Base-by-base conservation (phyloP, 495 filamentous ascomycete genomes). In the Penicillium flavigenum region DNA sequence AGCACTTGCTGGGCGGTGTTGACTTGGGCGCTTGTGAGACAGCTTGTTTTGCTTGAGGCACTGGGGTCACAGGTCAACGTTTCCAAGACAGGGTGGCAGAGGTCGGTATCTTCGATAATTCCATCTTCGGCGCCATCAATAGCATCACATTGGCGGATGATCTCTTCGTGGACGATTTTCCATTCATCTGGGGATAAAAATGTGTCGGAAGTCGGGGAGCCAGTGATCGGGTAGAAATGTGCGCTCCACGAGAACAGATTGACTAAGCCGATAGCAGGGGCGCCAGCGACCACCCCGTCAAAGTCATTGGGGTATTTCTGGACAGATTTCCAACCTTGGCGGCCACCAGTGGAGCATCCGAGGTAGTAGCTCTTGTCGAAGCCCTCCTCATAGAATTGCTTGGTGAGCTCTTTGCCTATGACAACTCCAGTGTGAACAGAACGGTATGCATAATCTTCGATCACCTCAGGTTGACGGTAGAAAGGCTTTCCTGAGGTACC, bases 111-210 rank as follows among this genome's bases (percentile, higher is more conserved):
- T 24, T 80, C 74, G 49, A 92, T 76, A 55, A 83, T 84, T 19
- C 89, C 89, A 49, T 90, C 88, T 67, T 88, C 88, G 58, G 76
- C 72, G 2, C 87, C 87, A 64, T 90, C 88, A 19, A 82, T 69
- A 5, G 51, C 59, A 61, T 91, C 87, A 56, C 88, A 91, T 60
- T 90, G 86, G 0, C 76, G 75, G 10, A 88, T 34, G 24, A 88
- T 77, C 59, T 87, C 85, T 0, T 77, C 69, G 12, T 78, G 80
- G 34, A 88, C 79, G 5, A 76, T 65, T 0, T 70, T 64, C 66
- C 86, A 84, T 19, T 81, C 67, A 0, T 70, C 63, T 31, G 78
- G 55, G 3, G 79, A 66, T 5, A 90, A 79, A 49, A 81, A 83
- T 16, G 76, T 79, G 0, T 75, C 64, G 6, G 77, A 76, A 10